Evolutionary conservation across 768 basidiomycete species (phyloP), one percentile per base, ranked within the genome.

Genomic region (Gloeopeniophorella convolvens): DNA sequence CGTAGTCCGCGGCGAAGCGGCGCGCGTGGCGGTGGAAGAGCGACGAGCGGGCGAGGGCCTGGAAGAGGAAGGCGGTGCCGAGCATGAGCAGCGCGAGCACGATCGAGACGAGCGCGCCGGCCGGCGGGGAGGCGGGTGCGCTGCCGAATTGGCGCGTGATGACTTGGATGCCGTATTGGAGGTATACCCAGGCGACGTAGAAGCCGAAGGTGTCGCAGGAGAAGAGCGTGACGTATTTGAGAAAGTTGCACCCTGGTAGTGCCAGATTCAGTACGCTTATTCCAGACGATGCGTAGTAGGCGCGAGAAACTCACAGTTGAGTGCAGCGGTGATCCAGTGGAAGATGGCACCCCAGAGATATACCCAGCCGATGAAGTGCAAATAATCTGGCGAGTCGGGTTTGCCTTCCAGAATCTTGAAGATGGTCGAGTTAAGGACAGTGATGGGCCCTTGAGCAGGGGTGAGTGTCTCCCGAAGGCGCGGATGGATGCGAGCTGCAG

Each of bases 141-240:
- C 51, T 49, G 45, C 66, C 57, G 42, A 92, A 80, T 60, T 91
- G 87, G 33, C 87, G 76, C 2, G 83, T 86, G 51, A 86, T 70
- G 18, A 91, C 80, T 67, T 93, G 91, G 12, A 90, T 78, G 27
- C 90, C 90, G 55, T 94, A 94, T 67, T 95, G 89, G 5, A 89
- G 74, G 59, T 90, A 91, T 1, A 89, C 88, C 79, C 86, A 91
- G 15, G 87, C 85, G 1, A 94, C 89, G 64, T 92, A 94, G 66
- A 92, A 94, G 1, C 91, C 90, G 59, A 93, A 94, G 0, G 88
- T 91, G 58, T 93, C 90, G 63, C 90, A 93, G 18, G 90, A 84
- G 66, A 94, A 93, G 6, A 88, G 72, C 0, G 91, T 93, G 21
- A 93, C 89, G 58, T 90, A 89, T 75, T 76, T 79, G 33, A 95